Evolutionary conservation across 2,329 filamentous ascomycete species (phyloP).

Genomic region (Aspergillus amoenus): DNA sequence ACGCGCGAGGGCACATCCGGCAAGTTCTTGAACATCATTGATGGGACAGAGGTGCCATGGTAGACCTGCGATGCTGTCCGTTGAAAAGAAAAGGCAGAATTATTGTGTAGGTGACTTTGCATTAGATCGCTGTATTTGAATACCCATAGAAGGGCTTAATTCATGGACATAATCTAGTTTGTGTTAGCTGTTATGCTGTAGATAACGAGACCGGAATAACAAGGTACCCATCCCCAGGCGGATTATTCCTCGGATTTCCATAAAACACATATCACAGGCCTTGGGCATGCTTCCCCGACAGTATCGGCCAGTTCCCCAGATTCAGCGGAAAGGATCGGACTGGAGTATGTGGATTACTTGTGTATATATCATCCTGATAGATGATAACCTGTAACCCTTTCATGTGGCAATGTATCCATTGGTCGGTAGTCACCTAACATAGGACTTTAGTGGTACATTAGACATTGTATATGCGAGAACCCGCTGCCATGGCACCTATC

Average conservation of each 20-base stretch:
- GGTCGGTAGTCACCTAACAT: too few species aligned
- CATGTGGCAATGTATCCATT: too few species aligned
- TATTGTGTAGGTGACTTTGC: not conserved
- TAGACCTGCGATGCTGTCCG: not conserved
- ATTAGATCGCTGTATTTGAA: not conserved
- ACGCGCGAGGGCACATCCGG: slow-evolving; percentile 1
- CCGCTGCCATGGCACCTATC: not conserved
- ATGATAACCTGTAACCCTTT: too few species aligned
- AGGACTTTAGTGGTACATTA: too few species aligned
- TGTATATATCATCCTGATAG: not conserved
- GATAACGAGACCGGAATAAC: too few species aligned
- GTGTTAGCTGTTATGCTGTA: too few species aligned
- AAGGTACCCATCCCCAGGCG: too few species aligned
- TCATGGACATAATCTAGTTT: too few species aligned
- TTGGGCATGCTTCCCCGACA: too few species aligned
- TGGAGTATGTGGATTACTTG: not conserved
- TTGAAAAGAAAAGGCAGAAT: not conserved
- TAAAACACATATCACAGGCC: too few species aligned
- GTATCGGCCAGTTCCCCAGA: not conserved
- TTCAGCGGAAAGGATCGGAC: not conserved
- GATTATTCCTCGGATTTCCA: too few species aligned
- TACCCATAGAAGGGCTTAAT: too few species aligned
- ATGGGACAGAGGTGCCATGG: slow-evolving; percentile 10
- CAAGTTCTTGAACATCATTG: slow-evolving; percentile 6
- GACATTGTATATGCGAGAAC: not conserved